Evolutionary conservation across 169 alveolate genomes (phyloP), one percentile per base, ranked within the genome.

Genomic region (Babesia ovata): DNA sequence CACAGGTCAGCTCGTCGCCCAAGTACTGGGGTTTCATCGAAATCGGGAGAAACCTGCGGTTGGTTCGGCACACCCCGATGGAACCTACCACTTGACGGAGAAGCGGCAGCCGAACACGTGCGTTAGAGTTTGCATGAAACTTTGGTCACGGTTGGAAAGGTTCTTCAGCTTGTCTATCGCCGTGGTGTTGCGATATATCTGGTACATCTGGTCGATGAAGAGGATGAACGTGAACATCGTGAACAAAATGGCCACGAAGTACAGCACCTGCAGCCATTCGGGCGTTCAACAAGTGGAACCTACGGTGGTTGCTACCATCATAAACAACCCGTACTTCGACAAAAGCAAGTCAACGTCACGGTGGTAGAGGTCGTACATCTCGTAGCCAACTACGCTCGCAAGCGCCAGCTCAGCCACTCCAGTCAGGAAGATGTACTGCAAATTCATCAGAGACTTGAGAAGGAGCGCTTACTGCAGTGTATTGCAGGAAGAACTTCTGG

Each of bases 401-500:
- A 67, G 17, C 11, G 58, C 58, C 3, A 67, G 19, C 26, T 67
- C 76, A 36, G 44, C 33, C 26, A 26, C 10, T 0, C 76, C 76
- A 10, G 39, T 36, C 22, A 54, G 19, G 22, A 49, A 36, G 13
- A 70, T 24, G 79, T 56, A 57, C 79, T 56, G 42, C 48, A 24
- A 17, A 24, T 8, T 52, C 21, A 19, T 56, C 58, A 46, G 24
- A 36, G 29, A 24, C n/a, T 44, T 21, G 14, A 2, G 54, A 29
- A 48, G 46, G 39, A 28, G 26, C 11, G 53, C 66, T 36, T 70
- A 79, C 87, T 70, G 49, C 84, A 16, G 54, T 56, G 48, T 61
- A 79, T 39, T 63, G 84, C n/a, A 87, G 84, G 70, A 95, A 95
- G 69, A 78, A 93, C 65, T 93, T 93, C 65, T 94, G 94, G 75